Conservation (phyloP, 2,329 filamentous ascomycete genomes). For the Aspergillus piperis region DNA sequence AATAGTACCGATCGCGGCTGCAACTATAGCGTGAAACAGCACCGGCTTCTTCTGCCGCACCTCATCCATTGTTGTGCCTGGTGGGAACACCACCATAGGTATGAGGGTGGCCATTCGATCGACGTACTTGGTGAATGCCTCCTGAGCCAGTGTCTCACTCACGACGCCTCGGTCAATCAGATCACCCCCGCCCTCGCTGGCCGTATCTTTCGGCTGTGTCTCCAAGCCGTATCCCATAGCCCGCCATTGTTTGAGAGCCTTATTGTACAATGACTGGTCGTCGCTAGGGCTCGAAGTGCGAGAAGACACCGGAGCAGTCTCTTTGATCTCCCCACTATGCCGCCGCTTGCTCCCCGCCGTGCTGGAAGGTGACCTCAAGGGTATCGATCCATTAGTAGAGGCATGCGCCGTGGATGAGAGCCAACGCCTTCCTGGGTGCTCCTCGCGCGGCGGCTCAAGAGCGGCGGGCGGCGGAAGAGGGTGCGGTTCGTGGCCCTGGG, state of each 20-base stretch:
- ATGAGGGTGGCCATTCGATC: constrained; percentile 57
- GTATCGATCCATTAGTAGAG: constrained; percentile 6
- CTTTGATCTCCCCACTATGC: constrained; percentile 33
- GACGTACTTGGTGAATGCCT: constrained; percentile 60
- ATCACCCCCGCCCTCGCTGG: constrained; percentile 42
- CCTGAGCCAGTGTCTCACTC: constrained; percentile 52
- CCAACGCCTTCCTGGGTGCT: constrained; percentile 40
- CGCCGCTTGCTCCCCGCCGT: constrained; percentile 34
- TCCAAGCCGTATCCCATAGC: constrained; percentile 21
- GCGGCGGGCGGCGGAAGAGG: constrained; percentile 18
- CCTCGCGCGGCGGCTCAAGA: constrained; percentile 38
- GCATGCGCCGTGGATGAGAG: constrained; percentile 20
- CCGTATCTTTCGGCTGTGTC: constrained; percentile 18
- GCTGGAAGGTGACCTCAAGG: constrained; percentile 3
- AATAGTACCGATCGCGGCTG: constrained; percentile 55
- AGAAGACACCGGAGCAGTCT: constrained; percentile 3
- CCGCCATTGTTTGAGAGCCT: constrained; percentile 24
- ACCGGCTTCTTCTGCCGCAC: constrained; percentile 61
- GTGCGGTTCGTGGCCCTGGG: constrained; percentile 28
- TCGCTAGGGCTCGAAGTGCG: constrained; percentile 22
- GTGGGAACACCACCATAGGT: constrained; percentile 60
- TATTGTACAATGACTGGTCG: constrained; percentile 21
- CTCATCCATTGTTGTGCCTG: constrained; percentile 55
- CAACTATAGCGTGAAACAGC: constrained; percentile 60
- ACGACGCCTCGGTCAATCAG: constrained; percentile 55